Conservation (phyloP, 257 asterid genomes). For the Ehretia macrophylla region DNA sequence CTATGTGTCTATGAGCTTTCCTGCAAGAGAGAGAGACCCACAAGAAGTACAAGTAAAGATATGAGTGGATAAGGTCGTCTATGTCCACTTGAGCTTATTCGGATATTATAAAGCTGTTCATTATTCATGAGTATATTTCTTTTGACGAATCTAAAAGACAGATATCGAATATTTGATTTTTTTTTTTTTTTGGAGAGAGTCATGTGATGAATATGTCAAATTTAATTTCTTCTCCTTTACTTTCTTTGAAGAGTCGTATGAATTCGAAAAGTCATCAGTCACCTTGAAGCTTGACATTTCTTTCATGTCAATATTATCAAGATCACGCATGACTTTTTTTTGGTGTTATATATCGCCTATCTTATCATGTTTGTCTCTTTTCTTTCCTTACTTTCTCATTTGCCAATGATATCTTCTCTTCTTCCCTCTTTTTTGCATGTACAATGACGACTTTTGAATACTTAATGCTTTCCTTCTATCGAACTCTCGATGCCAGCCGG, state of each 20-base stretch:
- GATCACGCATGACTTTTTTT: no score
- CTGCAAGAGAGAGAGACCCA: conserved; percentile 1
- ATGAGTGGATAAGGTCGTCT: conserved; percentile 29
- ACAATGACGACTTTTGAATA: no score
- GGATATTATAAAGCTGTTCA: background rate
- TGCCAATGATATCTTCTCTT: no score
- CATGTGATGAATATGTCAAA: conserved; percentile 14
- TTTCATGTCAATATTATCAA: background rate
- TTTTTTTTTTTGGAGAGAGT: no score
- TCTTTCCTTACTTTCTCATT: no score
- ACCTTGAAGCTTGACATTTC: conserved; percentile 9
- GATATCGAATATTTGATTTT: conserved; percentile 3
- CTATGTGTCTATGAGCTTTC: background rate
- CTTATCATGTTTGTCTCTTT: no score
- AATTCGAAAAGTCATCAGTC: background rate
- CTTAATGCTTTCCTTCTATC: no score
- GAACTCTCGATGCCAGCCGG: no score
- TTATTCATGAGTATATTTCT: background rate
- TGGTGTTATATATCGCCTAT: no score
- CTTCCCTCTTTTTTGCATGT: no score
- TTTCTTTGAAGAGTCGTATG: conserved; percentile 3
- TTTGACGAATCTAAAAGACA: background rate
- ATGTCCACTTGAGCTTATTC: background rate
- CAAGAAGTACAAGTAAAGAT: conserved; percentile 6
- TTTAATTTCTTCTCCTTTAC: conserved; percentile 2